A percentile compares a stretch with the other conserved stretches of the same genome.
These are phyloP conservation scores for Marvania coccoides DNA, from an alignment of 139 green algal genomes.

Conservation along the genomic window DNA sequence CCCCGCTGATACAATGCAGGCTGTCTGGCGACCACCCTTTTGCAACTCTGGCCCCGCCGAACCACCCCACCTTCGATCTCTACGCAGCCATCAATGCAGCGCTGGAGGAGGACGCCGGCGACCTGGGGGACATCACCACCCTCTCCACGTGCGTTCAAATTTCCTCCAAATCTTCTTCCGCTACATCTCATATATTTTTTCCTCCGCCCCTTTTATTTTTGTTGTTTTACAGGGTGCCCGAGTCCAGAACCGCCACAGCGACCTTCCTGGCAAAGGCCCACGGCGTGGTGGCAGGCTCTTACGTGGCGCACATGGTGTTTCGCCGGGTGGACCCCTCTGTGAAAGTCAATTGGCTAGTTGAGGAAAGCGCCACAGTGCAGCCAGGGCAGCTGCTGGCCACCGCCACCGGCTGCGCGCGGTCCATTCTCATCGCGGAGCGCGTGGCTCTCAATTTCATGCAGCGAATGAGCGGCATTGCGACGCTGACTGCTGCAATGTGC, in stretches of 20 bases:
- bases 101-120: conserved; percentile 78
- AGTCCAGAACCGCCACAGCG: conserved; percentile 52
- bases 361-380: conserved; percentile 48
- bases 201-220: neutral
- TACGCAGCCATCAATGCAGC: conserved; percentile 50
- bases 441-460: conserved; percentile 99
- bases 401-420: conserved; percentile 58
- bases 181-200: neutral
- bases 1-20: too few species aligned
- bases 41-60: conserved; percentile 50
- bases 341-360: conserved; percentile 40
- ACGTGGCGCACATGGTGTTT: conserved; percentile 78
- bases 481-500: conserved; percentile 70
- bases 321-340: conserved; percentile 67
- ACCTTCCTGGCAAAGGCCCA: conserved; percentile 88
- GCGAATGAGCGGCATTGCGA: conserved; percentile 88
- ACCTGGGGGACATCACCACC: conserved; percentile 83
- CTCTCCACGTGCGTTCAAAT: conserved; percentile 58
- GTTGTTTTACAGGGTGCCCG: conserved; percentile 58
- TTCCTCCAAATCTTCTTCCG: neutral
- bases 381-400: conserved; percentile 53
- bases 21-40: neutral
- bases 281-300: conserved; percentile 81
- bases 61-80: conserved; percentile 74
- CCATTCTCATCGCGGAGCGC: conserved; percentile 90